Evolutionary conservation across 768 basidiomycete species (phyloP).

Genomic region (Amanita pseudoporphyria): DNA sequence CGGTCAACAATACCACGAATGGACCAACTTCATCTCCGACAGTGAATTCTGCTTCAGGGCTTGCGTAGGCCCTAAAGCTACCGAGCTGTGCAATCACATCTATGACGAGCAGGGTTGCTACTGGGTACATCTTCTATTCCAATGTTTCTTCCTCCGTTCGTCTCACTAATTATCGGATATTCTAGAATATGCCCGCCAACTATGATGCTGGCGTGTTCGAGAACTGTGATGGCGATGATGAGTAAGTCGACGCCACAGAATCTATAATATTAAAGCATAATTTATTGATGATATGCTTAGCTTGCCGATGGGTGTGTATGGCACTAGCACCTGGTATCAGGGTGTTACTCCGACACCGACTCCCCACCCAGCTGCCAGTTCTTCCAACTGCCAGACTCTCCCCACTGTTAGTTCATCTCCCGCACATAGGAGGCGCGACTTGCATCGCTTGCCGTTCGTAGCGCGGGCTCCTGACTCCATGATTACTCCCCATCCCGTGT

Average conservation of each 20-base stretch:
- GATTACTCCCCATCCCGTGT: not conserved
- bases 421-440: constrained; percentile 13
- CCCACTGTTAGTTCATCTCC: constrained; percentile 25
- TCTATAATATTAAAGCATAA: not conserved
- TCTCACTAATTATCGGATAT: constrained; percentile 13
- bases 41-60: constrained; percentile 62
- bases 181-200: constrained; percentile 65
- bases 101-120: constrained; percentile 61
- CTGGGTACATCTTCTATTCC: constrained; percentile 25
- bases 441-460: constrained; percentile 7
- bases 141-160: not conserved
- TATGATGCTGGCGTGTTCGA: constrained; percentile 55
- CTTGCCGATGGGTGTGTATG: constrained; percentile 63
- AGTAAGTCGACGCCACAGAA: constrained; percentile 20
- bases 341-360: constrained; percentile 47
- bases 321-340: constrained; percentile 62
- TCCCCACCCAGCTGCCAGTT: constrained; percentile 48
- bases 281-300: constrained; percentile 15
- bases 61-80: constrained; percentile 52
- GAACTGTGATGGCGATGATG: constrained; percentile 53
- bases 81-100: constrained; percentile 63
- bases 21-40: constrained; percentile 78
- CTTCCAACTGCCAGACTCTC: constrained; percentile 50
- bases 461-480: constrained; percentile 9
- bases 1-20: constrained; percentile 57